A percentile compares a stretch with the other conserved stretches of the same genome.
These are phyloP conservation scores for Xylaria flabelliformis DNA, from an alignment of 495 filamentous ascomycete species.

Conservation along the genomic window DNA sequence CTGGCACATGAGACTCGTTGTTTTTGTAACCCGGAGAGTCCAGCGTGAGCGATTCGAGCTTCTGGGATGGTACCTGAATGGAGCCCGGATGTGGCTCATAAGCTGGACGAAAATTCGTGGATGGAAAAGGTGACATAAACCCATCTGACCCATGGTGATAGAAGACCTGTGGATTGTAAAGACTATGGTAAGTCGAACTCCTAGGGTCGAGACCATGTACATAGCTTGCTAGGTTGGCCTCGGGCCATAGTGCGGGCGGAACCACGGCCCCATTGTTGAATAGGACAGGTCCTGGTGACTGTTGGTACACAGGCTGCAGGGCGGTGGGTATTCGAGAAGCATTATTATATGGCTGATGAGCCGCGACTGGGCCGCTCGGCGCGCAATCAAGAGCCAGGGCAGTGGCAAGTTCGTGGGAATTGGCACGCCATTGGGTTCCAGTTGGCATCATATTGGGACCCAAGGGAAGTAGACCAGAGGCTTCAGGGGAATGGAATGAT, in stretches of 20 bases:
- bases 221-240: constrained; percentile 64
- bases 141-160: constrained; percentile 37
- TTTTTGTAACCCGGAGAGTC: constrained; percentile 35
- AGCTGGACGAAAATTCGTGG: constrained; percentile 31
- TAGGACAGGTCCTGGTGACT: constrained; percentile 71
- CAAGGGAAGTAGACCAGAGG: constrained; percentile 19
- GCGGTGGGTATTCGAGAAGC: constrained; percentile 68
- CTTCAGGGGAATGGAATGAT: constrained; percentile 27
- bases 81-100: constrained; percentile 32
- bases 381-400: constrained; percentile 33
- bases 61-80: constrained; percentile 42
- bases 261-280: constrained; percentile 75
- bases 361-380: constrained; percentile 31
- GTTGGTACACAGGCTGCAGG: constrained; percentile 73
- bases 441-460: constrained; percentile 28
- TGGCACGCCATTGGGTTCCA: constrained; percentile 31
- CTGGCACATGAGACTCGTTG: constrained; percentile 25
- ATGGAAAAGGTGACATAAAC: constrained; percentile 30
- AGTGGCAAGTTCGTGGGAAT: constrained; percentile 29
- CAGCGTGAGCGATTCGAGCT: constrained; percentile 48
- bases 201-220: constrained; percentile 31
- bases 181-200: constrained; percentile 28
- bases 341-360: constrained; percentile 46
- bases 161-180: constrained; percentile 27
- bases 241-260: constrained; percentile 75